Base-by-base conservation (phyloP, 192 early-diverging fungal species). In the Coemansia aciculifera region DNA sequence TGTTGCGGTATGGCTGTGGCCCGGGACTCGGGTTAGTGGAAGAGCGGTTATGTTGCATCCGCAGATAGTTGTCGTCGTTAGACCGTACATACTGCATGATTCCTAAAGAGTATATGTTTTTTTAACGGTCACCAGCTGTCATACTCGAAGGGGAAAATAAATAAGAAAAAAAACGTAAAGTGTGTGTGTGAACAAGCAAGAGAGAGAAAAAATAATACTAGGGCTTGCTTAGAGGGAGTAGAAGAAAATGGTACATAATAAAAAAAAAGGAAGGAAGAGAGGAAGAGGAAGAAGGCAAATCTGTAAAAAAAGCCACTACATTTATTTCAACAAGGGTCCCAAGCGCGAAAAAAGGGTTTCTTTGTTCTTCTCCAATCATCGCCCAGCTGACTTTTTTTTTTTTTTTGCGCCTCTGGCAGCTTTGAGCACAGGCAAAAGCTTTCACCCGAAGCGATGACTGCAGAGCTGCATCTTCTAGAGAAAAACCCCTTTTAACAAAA, bases 21-120 rank as follows among this genome's bases (percentile, higher is more conserved):
- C 78, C 78, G 21, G 77, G 72, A 3, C 65, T 36, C 21, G 63
- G 60, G 27, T 39, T 57, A 3, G 49, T 51, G 36, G 63, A 51
- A 19, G 68, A 71, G 24, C 37, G 64, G 27, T 21, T 64, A 38
- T 71, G 60, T 39, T 72, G 69, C 59, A 74, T 44, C 48, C 67
- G 72, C 11, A 73, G 61, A 32, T 79, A 79, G 57, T 70, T 71
- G 65, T 79, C 72, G 57, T 74, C 72, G 54, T 63, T 70, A 36
- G 68, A 67, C 31, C 61, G 52, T 13, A 39, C 54, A 59, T 66
- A 73, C 32, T 74, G 68, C 77, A 79, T 79, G 63, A 34, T 46
- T 46, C 15, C 3, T 4, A 1, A 12, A 46, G 3, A n/a, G n/a
- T n/a, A 15, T 38, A 24, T 29, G 32, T 56, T 56, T 32, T 31